Conservation (phyloP, 1,284 basidiomycete species). For the Sporisorium reilianum region DNA sequence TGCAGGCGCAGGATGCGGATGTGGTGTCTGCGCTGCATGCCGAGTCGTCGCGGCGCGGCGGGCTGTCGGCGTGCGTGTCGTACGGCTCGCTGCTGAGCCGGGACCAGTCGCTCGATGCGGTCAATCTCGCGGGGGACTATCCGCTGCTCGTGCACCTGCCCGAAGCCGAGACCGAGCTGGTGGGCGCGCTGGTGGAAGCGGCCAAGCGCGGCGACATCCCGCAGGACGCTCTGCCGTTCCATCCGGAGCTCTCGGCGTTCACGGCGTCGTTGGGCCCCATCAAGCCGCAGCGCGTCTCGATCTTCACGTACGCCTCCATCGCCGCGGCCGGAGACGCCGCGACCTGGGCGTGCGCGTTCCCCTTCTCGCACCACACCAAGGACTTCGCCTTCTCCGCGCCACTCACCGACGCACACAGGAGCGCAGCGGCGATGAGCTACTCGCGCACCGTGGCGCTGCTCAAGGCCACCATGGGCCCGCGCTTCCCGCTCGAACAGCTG, state of each 20-base stretch:
- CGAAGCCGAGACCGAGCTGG: conserved; percentile 7
- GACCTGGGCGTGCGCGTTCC: conserved; percentile 40
- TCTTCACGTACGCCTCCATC: conserved; percentile 30
- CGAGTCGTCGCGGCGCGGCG: conserved; percentile 16
- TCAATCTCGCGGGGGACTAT: neutral
- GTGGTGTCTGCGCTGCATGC: conserved; percentile 12
- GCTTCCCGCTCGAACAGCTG: conserved; percentile 39
- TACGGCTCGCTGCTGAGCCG: conserved; percentile 20
- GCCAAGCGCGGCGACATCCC: conserved; percentile 21
- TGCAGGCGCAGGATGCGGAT: conserved; percentile 20
- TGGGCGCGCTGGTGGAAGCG: conserved; percentile 17
- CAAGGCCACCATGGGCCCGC: conserved; percentile 34
- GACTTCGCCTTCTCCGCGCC: conserved; percentile 21
- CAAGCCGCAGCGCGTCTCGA: conserved; percentile 13
- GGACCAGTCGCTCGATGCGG: conserved; percentile 11
- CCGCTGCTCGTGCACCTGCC: conserved; percentile 23
- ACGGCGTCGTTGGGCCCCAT: conserved; percentile 24
- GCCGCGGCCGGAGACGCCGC: conserved; percentile 5
- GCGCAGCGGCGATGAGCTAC: conserved; percentile 34
- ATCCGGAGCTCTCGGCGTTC: conserved; percentile 29
- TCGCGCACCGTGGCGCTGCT: conserved; percentile 28
- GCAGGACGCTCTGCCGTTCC: conserved; percentile 28
- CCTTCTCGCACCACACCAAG: conserved; percentile 35
- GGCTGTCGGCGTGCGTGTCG: conserved; percentile 16
- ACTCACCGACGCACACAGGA: conserved; percentile 13